Evolutionary conservation across 768 basidiomycete genomes (phyloP), one percentile per base, ranked within the genome.

Genomic region (Collybia sordida): DNA sequence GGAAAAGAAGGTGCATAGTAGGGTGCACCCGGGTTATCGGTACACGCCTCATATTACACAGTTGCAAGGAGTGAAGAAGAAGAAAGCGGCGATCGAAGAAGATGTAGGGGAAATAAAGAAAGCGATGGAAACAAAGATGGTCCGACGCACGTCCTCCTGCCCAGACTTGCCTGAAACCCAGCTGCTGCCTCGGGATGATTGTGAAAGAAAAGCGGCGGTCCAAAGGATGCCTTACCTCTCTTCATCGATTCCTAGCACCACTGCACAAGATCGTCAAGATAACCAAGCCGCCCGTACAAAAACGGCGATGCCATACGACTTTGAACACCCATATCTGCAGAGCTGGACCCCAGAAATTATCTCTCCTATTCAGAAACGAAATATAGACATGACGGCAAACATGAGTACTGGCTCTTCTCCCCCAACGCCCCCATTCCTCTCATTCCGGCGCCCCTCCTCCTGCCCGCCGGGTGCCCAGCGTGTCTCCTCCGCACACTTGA

Each of bases 1-100:
- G 50, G 82, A 82, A 59, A 81, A 77, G 64, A 59, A 65, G 48
- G 59, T 50, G 44, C 79, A 81, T 61, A 64, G 66, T 3, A 47
- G 52, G 25, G 47, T 65, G 28, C 70, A 77, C 54, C 80, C 80
- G 0, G 66, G 67, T 27, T 79, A 77, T 65, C 68, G 71, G 53
- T 79, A 75, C 45, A 59, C 58, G 2, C 73, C 28, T 14, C 21
- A 23, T 27, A 45, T 35, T 24, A 43, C 12, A 24, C 40, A 22
- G 36, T 31, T 22, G 41, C 40, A 28, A 35, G 52, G 39, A 54
- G 24, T 15, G 34, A 46, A 40, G 42, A 55, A 28, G 56, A 57
- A 42, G 21, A 47, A 15, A 17, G 55, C 52, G 12, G 23, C 34
- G 22, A 31, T 34, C 44, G 40, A 48, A 24, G 45, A 41, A 44